phyloP scores from a whole-genome alignment of 139 green algal species.

The Pleodorina starrii region DNA sequence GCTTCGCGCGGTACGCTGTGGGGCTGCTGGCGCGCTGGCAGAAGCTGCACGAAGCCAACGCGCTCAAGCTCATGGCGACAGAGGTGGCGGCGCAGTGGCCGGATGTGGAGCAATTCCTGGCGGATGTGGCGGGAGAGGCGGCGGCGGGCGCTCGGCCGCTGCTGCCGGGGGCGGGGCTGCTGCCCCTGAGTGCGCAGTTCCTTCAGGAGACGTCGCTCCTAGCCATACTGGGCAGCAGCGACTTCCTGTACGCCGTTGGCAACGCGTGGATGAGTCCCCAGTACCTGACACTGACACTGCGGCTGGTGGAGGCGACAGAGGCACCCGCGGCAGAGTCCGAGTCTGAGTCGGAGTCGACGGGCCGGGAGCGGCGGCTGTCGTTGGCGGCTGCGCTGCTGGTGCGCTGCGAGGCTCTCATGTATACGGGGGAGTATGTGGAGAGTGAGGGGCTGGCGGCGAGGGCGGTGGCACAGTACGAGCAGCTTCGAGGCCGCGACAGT shows the following conservation, averaged over 20 bases:
- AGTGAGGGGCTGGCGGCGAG: background rate
- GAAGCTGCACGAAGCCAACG: background rate
- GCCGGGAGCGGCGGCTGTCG: background rate
- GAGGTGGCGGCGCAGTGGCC: constrained; percentile 14
- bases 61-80: background rate
- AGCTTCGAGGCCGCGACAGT: background rate
- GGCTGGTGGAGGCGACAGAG: background rate
- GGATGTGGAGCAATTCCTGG: constrained; percentile 30
- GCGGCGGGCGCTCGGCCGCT: background rate
- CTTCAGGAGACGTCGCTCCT: background rate
- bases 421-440: constrained; percentile 2
- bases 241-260: constrained; percentile 19
- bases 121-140: constrained; percentile 2
- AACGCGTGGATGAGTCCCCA: constrained; percentile 12
- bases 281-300: background rate
- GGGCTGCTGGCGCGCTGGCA: background rate
- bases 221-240: background rate
- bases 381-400: background rate
- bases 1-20: background rate
- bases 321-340: background rate
- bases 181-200: background rate
- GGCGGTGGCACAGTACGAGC: background rate
- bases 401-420: constrained; percentile 4
- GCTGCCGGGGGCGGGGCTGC: background rate
- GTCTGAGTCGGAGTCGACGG: background rate